Conservation (phyloP, 2,329 filamentous ascomycete genomes). For the Colletotrichum sp. region DNA sequence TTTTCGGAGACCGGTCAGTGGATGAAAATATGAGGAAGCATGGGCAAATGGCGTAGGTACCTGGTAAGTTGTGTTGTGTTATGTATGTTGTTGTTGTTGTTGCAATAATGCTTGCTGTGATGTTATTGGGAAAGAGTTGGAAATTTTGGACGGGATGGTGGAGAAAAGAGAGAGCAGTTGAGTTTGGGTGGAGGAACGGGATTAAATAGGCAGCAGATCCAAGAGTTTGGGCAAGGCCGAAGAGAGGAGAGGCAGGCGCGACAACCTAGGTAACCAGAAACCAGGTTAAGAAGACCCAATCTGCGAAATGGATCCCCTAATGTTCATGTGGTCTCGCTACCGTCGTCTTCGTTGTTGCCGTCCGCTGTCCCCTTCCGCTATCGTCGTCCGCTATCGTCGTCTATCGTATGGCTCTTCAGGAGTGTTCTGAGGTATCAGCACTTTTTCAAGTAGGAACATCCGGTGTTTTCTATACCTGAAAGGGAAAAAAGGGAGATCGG, state of each 20-base stretch:
- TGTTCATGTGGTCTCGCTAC: not conserved
- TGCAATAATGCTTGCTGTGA: not conserved
- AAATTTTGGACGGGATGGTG: not conserved
- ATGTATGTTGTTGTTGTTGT: not conserved
- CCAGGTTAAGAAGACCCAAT: not conserved
- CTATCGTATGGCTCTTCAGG: no score
- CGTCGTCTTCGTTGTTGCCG: not conserved
- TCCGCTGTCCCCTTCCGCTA: not conserved
- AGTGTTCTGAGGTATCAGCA: no score
- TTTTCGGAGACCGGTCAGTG: not conserved
- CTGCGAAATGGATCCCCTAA: not conserved
- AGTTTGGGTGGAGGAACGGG: not conserved
- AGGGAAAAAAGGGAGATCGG: not conserved
- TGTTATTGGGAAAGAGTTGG: not conserved
- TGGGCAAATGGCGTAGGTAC: not conserved
- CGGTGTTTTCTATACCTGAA: not conserved
- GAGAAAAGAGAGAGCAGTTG: not conserved
- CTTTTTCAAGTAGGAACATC: no score
- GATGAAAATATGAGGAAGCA: not conserved
- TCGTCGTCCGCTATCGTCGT: not conserved
- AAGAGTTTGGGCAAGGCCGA: not conserved
- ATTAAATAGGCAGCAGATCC: not conserved
- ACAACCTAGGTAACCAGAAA: not conserved
- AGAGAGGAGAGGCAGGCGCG: not conserved
- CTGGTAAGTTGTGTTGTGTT: not conserved